Base-by-base conservation (phyloP, 495 filamentous ascomycete species). In the Xylaria palmicola region DNA sequence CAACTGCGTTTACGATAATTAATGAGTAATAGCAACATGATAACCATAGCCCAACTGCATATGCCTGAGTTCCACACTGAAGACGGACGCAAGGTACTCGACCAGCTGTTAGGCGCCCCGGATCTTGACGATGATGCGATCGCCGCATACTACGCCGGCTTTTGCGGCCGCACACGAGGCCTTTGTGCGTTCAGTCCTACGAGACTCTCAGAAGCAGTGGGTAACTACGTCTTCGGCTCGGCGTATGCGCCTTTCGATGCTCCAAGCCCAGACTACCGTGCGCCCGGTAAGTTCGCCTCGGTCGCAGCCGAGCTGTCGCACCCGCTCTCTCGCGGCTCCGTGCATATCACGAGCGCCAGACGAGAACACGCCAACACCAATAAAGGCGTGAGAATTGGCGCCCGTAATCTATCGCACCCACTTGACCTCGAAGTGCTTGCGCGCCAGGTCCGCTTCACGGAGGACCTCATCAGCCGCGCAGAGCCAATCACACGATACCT, bases 241-340 rank as follows among this genome's bases (percentile, higher is more conserved):
- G 29, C 24, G 2, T 54, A 54, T 27, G 29, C 51, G 51, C 51
- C 51, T 24, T 54, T 54, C 19, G 51, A 54, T 54, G 51, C 34
- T 24, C 26, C 47, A 4, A 39, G 34, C 34, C 51, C 51, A 39
- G 43, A 47, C 34, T 48, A 60, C 50, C 41, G 58, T 36, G 47
- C 58, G 6, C 58, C 58, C 7, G 48, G 58, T 4, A 60, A 60
- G 7, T 43, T 52, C 24, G 15, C 53, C 36, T 43, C 58, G 10
- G 48, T 60, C 32, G 58, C 48, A 12, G 19, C 34, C 47, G 37
- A 43, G 26, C 49, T 61, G 4, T 52, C 59, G 36, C 72, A 77
- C 0, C 77, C 83, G 0, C 74, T 81, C 1, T 81, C 78, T 4
- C 76, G 80, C 0, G 86, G 86, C n/a, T 81, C 74, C 63, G 72